Evolutionary conservation across 345 rosid genomes (phyloP).

Genomic region (Rhodomyrtus tomentosa): DNA sequence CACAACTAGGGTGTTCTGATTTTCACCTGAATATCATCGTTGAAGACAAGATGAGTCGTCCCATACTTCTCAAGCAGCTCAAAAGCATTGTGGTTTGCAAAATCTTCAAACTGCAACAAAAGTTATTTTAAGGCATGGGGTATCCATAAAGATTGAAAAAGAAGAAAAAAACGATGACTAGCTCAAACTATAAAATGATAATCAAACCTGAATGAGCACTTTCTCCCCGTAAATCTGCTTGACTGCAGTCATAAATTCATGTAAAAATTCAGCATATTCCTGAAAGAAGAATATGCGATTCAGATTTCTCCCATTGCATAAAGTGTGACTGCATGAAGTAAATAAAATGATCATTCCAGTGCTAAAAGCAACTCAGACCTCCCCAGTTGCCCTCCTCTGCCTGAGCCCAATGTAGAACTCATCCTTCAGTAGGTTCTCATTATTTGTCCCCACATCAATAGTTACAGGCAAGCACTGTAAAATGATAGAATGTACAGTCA

Average conservation of each 20-base stretch:
- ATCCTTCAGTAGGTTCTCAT: slow-evolving; percentile 66
- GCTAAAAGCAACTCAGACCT: slow-evolving; percentile 25
- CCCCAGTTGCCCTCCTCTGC: slow-evolving; percentile 92
- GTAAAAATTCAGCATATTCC: slow-evolving; percentile 80
- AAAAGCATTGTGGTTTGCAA: slow-evolving; percentile 96
- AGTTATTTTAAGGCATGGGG: not conserved
- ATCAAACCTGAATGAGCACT: slow-evolving; percentile 74
- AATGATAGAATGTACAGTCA: slow-evolving; percentile 1
- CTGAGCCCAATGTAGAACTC: slow-evolving; percentile 93
- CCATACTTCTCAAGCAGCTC: slow-evolving; percentile 78
- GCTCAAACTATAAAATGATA: not conserved
- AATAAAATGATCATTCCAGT: not conserved
- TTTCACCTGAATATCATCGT: slow-evolving; percentile 91
- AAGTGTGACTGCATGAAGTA: not conserved
- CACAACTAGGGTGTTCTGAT: not conserved
- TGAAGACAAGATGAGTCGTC: slow-evolving; percentile 91
- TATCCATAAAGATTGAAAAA: not conserved
- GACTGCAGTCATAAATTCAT: slow-evolving; percentile 93
- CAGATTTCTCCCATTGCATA: not conserved
- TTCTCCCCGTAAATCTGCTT: slow-evolving; percentile 91
- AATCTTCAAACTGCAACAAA: slow-evolving; percentile 81
- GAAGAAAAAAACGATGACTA: not conserved
- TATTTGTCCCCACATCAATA: slow-evolving; percentile 96
- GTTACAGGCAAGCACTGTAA: slow-evolving; percentile 88
- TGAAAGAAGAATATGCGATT: slow-evolving; percentile 13